Evolutionary conservation across 805 yeast species (phyloP).

Genomic region (Metschnikowia reukaufii): DNA sequence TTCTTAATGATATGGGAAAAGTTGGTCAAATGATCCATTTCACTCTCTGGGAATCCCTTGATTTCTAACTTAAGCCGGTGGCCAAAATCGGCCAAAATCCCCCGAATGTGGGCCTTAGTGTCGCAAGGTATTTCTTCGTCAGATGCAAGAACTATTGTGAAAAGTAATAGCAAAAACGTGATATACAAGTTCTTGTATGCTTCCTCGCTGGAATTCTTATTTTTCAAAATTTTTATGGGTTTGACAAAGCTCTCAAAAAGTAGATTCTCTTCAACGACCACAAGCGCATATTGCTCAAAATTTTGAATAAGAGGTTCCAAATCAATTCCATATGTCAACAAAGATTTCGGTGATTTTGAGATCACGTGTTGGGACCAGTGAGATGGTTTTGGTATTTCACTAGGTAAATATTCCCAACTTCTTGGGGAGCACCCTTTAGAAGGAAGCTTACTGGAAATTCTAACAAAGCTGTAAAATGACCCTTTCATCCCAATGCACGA

Average conservation of each 20-base stretch:
- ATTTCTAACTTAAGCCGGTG: neutral
- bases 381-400: neutral
- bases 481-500: neutral
- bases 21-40: neutral
- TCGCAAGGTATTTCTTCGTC: neutral
- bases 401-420: neutral
- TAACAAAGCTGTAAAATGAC: neutral
- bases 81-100: neutral
- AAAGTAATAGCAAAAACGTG: neutral
- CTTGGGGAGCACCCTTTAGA: neutral
- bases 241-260: neutral
- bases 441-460: neutral
- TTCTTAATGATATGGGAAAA: neutral
- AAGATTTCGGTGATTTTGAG: neutral
- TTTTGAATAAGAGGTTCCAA: neutral
- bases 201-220: neutral
- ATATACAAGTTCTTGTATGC: neutral
- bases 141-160: neutral
- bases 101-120: neutral
- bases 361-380: neutral
- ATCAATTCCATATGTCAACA: neutral
- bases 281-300: neutral
- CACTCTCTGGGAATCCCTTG: neutral
- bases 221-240: neutral
- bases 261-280: neutral